Base-by-base conservation (phyloP, 345 rosid species). In the Pseudoturritis turrita region DNA sequence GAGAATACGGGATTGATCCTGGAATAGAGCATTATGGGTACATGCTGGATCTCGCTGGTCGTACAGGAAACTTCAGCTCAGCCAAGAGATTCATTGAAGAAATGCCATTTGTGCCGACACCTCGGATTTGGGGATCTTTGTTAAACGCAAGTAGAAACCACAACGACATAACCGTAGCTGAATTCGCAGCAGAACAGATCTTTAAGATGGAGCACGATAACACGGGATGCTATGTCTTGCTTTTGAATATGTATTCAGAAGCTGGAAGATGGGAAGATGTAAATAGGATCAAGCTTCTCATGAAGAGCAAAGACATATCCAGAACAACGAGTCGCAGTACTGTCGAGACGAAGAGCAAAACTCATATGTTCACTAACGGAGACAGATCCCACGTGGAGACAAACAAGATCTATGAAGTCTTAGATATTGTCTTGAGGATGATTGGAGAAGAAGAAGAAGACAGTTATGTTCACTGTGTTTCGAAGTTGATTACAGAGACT, bases 121-220 rank as follows among this genome's bases (percentile, higher is more conserved):
- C 89, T 28, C 78, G 89, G 77, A 85, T 85, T 76, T 89, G 97
- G 95, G 95, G 95, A 63, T 88, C 98, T 19, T 70, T 89, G 60
- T 75, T 92, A 29, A 75, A 86, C 44, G 90, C 96, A 68, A 83
- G 92, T 64, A 84, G 88, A 75, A 87, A 83, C 64, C 77, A 79
- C 15, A 76, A 68, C 0, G 77, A 89, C 72, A 68, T 83, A 53
- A 80, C 35, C 28, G 63, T 83, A 51, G 96, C 94, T 33, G 94
- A 91, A 79, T 74, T 68, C 55, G 92, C 89, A 26, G 84, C 88
- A 15, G 80, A 73, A 54, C 77, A 77, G 28, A 62, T 84, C 28
- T 79, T 84, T 29, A 75, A 73, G 8, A 21, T 77, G 17, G 80
- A 84, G 25, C 91, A 86, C 35, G 88, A 86, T 56, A 92, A 89